Conservation (phyloP, 768 basidiomycete species). For the Leucocoprinus leucothites region DNA sequence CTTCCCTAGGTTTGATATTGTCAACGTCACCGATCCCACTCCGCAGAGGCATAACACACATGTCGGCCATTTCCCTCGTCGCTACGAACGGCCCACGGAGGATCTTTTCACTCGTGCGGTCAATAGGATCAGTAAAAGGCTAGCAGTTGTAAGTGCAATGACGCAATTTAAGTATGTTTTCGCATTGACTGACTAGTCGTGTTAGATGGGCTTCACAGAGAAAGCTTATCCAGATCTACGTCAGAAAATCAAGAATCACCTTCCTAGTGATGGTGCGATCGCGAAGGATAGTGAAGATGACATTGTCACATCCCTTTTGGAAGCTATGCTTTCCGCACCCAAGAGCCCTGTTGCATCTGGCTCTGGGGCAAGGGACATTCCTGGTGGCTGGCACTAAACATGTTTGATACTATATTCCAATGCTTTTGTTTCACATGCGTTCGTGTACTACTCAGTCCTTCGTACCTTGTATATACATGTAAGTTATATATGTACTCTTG, state of each 20-base stretch:
- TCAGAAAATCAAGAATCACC: conserved; percentile 45
- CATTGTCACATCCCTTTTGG: conserved; percentile 58
- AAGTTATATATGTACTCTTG: not conserved
- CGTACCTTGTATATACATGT: not conserved
- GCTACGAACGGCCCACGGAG: conserved; percentile 24
- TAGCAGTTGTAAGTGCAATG: conserved; percentile 55
- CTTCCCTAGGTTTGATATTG: conserved; percentile 63
- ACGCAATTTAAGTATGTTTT: not conserved
- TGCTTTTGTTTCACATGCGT: conserved; percentile 1
- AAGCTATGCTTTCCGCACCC: conserved; percentile 48
- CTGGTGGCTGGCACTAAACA: conserved; percentile 44
- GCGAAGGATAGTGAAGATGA: conserved; percentile 62
- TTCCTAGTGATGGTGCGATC: conserved; percentile 38
- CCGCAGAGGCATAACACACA: conserved; percentile 36
- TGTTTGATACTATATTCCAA: not conserved
- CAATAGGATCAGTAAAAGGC: conserved; percentile 50
- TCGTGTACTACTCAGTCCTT: not conserved
- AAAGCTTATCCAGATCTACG: conserved; percentile 50
- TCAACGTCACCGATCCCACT: conserved; percentile 39
- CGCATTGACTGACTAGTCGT: conserved; percentile 11
- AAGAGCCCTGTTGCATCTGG: conserved; percentile 30
- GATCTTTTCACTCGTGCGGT: conserved; percentile 38
- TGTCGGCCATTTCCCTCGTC: conserved; percentile 32
- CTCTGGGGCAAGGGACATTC: conserved; percentile 29
- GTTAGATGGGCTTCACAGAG: conserved; percentile 75